Percentiles rank a stretch among this genome's conserved stretches.
Conservation (phyloP, 257 asterid species). For the Nicotiana knightiana region DNA sequence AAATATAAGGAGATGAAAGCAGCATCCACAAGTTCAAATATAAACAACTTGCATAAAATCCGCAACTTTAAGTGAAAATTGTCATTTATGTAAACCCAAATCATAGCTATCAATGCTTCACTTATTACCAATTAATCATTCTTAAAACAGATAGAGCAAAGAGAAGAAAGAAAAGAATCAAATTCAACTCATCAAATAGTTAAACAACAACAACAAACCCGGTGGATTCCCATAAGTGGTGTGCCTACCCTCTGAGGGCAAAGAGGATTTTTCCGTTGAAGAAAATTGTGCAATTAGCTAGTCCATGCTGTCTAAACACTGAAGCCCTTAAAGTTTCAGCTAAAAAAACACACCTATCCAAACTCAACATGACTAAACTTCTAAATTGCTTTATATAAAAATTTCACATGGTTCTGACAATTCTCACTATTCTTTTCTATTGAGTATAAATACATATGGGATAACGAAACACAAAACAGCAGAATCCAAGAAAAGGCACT, state of each 20-base stretch:
- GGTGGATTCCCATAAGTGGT: too few relatives aligned
- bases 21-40: background rate
- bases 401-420: background rate
- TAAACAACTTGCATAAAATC: background rate
- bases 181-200: background rate
- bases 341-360: background rate
- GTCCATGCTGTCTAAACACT: background rate
- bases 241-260: too few relatives aligned
- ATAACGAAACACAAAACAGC: background rate
- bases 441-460: too few relatives aligned
- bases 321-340: background rate
- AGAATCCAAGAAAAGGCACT: conserved; percentile 14
- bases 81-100: background rate
- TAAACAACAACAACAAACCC: background rate
- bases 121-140: background rate
- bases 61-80: background rate
- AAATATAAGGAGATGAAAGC: background rate
- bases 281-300: background rate
- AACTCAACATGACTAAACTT: background rate
- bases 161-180: background rate
- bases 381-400: background rate
- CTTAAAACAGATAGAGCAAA: background rate
- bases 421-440: background rate
- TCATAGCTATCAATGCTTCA: background rate
- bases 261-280: too few relatives aligned